phyloP scores from a whole-genome alignment of 352 stramenopile species.

The Lagenidium sp. region DNA sequence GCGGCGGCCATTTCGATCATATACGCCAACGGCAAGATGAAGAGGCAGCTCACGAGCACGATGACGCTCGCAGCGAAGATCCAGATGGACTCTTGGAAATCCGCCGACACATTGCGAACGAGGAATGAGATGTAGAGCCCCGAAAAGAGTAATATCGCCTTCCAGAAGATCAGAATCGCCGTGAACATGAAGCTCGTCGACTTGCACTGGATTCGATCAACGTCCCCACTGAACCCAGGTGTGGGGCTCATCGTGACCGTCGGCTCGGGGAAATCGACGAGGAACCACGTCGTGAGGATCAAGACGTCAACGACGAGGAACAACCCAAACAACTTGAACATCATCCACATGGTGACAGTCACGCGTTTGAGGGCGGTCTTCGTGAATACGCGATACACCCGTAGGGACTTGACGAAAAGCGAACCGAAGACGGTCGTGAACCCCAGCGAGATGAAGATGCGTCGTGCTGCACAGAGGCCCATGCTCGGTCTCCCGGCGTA shows the following conservation, averaged over 20 bases:
- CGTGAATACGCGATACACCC: constrained; percentile 27
- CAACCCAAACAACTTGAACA: constrained; percentile 18
- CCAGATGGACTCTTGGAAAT: constrained; percentile 47
- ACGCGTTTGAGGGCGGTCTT: constrained; percentile 19
- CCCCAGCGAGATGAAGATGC: constrained; percentile 12
- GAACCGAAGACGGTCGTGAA: constrained; percentile 25
- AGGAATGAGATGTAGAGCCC: constrained; percentile 40
- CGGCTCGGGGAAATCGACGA: constrained; percentile 15
- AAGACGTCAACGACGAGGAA: constrained; percentile 18
- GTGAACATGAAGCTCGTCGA: constrained; percentile 16
- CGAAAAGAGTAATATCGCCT: constrained; percentile 19
- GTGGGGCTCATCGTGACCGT: neutral
- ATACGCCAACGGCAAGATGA: constrained; percentile 33
- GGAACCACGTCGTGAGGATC: constrained; percentile 19
- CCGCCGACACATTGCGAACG: constrained; percentile 31
- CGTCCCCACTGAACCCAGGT: constrained; percentile 2
- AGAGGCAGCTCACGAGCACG: constrained; percentile 25
- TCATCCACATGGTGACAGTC: constrained; percentile 14
- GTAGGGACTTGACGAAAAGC: constrained; percentile 25
- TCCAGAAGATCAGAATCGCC: constrained; percentile 7
- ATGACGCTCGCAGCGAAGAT: constrained; percentile 33
- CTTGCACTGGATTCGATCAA: constrained; percentile 10
- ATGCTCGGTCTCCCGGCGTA: constrained; percentile 14
- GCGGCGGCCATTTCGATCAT: constrained; percentile 26
- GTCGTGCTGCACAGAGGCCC: constrained; percentile 12